phyloP scores from a whole-genome alignment of 2,329 filamentous ascomycete species.

The Teratosphaeria zuluensis region DNA sequence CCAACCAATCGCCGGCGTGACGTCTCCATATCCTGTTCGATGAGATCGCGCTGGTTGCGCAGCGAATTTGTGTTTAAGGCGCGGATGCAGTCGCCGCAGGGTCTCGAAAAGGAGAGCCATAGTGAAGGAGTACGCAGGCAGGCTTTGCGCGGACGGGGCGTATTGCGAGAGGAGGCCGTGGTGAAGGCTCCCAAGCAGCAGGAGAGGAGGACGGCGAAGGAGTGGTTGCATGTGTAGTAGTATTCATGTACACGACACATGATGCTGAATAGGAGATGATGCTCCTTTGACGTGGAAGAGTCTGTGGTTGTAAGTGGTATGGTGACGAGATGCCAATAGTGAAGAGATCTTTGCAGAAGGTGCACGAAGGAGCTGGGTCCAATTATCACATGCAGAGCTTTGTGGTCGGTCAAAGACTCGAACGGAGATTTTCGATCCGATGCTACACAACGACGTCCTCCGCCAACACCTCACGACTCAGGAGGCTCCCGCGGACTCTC shows the following conservation, averaged over 20 bases:
- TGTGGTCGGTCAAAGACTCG: neutral
- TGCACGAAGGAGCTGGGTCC: neutral
- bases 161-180: neutral
- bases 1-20: neutral
- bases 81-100: neutral
- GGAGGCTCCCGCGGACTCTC: neutral
- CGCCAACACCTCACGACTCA: neutral
- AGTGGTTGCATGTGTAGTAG: neutral
- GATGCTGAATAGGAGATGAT: neutral
- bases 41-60: neutral
- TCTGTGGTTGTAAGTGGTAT: neutral
- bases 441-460: neutral
- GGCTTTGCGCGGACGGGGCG: neutral
- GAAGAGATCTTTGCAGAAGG: neutral
- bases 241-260: neutral
- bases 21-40: neutral
- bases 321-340: neutral
- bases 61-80: neutral
- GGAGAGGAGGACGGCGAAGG: neutral
- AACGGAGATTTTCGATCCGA: neutral
- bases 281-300: neutral
- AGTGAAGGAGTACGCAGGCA: neutral
- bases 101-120: neutral
- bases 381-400: neutral
- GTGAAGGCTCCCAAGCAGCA: neutral